phyloP scores from a whole-genome alignment of 768 basidiomycete species.

The Nevesoporus exiguus region DNA sequence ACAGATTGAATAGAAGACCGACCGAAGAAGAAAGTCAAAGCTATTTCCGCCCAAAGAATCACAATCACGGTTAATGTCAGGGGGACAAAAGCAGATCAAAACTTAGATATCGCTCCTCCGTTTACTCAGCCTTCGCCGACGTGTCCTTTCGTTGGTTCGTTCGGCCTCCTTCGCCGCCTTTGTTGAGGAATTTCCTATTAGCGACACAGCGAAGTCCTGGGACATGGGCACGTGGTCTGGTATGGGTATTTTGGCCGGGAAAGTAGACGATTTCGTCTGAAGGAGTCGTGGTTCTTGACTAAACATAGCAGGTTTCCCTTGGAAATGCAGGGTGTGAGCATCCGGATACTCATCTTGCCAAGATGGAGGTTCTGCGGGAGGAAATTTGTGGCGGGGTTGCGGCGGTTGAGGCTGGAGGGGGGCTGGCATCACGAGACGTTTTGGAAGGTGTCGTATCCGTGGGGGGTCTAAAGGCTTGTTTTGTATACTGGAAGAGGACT shows the following conservation, averaged over 20 bases:
- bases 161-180: constrained; percentile 16
- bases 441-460: constrained; percentile 47
- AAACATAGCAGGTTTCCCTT: constrained; percentile 9
- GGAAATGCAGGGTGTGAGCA: not conserved
- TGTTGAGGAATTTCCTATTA: constrained; percentile 5
- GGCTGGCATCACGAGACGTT: constrained; percentile 69
- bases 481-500: constrained; percentile 7
- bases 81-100: constrained; percentile 10
- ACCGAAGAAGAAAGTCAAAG: constrained; percentile 15
- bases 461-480: constrained; percentile 10
- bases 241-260: constrained; percentile 25
- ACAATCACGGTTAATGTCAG: constrained; percentile 11
- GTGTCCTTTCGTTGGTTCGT: constrained; percentile 23
- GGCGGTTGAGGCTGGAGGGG: constrained; percentile 47
- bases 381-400: constrained; percentile 15
- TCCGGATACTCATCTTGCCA: constrained; percentile 10
- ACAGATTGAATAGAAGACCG: constrained; percentile 18
- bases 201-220: constrained; percentile 9
- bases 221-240: constrained; percentile 21
- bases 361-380: not conserved
- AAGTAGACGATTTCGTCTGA: constrained; percentile 25
- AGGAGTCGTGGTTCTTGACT: constrained; percentile 16
- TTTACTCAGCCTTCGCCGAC: constrained; percentile 34
- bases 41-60: constrained; percentile 19
- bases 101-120: constrained; percentile 28